phyloP scores from a whole-genome alignment of 2,329 filamentous ascomycete species.

The Lomentospora prolificans region DNA sequence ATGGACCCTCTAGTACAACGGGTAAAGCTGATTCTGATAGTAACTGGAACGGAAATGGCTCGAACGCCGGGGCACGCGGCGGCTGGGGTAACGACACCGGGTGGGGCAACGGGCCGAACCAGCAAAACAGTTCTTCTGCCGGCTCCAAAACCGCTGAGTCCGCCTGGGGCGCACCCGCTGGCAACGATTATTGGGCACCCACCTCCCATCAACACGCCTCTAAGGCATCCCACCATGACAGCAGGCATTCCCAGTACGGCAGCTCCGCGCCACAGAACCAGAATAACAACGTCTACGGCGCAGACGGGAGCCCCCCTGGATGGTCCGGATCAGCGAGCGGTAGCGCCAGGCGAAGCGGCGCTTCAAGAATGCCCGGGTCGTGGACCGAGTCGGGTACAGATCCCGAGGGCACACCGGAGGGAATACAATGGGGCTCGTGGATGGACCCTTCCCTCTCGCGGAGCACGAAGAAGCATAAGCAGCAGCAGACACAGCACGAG shows the following conservation, averaged over 20 bases:
- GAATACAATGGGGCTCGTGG: too few relatives aligned
- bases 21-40: background rate
- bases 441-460: too few relatives aligned
- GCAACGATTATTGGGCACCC: background rate
- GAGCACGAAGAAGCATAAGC: too few relatives aligned
- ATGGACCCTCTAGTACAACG: background rate
- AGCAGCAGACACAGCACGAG: too few relatives aligned
- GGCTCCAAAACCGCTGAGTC: background rate
- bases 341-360: too few relatives aligned
- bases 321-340: background rate
- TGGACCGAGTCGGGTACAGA: background rate
- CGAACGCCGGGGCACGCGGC: background rate
- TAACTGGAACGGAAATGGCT: background rate
- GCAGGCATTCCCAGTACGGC: background rate
- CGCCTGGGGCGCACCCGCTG: background rate
- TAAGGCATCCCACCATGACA: background rate
- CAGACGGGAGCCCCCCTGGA: background rate
- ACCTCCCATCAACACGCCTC: background rate
- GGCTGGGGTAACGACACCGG: conserved; percentile 3
- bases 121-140: conserved; percentile 6
- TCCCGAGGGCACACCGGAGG: too few relatives aligned
- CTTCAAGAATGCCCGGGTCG: conserved; percentile 1
- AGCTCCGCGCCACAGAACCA: background rate
- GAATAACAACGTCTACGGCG: background rate
- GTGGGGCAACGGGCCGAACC: background rate